Conservation (phyloP, 225 moss, liverwort and hornwort genomes). For the Polytrichum commune region DNA sequence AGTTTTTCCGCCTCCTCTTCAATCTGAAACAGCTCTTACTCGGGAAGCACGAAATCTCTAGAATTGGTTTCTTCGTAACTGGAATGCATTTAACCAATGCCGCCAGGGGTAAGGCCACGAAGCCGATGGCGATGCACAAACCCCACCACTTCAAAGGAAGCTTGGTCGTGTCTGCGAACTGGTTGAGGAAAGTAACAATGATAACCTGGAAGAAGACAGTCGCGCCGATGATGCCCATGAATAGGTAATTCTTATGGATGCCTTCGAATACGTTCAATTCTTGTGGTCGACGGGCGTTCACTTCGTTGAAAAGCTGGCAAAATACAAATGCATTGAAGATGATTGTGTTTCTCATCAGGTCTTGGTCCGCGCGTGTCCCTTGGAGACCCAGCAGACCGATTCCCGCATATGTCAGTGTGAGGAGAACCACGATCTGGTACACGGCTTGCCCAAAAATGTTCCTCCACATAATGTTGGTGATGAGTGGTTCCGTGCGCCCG, state of each 20-base stretch:
- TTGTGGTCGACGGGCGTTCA: constrained; percentile 44
- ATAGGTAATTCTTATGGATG: constrained; percentile 30
- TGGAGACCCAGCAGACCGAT: constrained; percentile 25
- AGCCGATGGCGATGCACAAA: constrained; percentile 28
- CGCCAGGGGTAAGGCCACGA: constrained; percentile 26
- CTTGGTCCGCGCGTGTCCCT: constrained; percentile 25
- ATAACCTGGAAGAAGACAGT: constrained; percentile 39
- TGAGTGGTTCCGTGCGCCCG: constrained; percentile 37
- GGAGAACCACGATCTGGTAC: constrained; percentile 34
- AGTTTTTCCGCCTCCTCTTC: constrained; percentile 17
- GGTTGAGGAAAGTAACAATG: constrained; percentile 45
- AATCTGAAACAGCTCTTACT: constrained; percentile 19
- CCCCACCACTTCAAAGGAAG: constrained; percentile 41
- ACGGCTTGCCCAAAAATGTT: constrained; percentile 51
- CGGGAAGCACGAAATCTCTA: constrained; percentile 41
- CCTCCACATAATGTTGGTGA: constrained; percentile 64
- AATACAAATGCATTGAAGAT: constrained; percentile 64
- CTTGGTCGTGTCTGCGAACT: constrained; percentile 39
- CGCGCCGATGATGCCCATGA: constrained; percentile 28
- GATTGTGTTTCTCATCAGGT: constrained; percentile 38
- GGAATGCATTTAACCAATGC: constrained; percentile 28
- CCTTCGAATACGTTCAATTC: constrained; percentile 38
- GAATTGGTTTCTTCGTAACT: constrained; percentile 22
- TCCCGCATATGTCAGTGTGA: constrained; percentile 32
- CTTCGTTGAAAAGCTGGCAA: constrained; percentile 52